Conservation (phyloP, 441 rosid species). For the Bocquillonia castaneifolia region DNA sequence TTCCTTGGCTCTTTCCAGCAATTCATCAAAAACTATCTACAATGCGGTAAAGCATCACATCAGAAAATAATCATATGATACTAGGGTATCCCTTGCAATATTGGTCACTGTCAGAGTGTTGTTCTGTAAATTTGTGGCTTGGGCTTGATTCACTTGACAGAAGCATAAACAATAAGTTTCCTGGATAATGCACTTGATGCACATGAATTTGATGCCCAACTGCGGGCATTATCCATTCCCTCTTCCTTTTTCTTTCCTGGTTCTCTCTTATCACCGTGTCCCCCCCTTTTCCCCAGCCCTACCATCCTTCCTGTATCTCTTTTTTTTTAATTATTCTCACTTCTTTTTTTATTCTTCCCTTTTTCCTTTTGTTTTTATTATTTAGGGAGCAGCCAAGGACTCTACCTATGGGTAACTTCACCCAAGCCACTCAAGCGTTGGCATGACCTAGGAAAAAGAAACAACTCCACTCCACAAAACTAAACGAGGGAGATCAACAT, state of each 20-base stretch:
- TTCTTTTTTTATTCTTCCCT: background rate
- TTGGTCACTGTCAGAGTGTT: background rate
- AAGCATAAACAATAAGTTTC: background rate
- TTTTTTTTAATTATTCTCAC: background rate
- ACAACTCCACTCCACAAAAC: background rate
- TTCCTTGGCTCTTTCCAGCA: conserved; percentile 81
- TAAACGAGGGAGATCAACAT: background rate
- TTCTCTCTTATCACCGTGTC: too few relatives aligned
- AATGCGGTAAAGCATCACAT: conserved; percentile 8
- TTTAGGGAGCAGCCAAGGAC: background rate
- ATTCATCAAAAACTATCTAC: conserved; percentile 79
- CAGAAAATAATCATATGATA: background rate
- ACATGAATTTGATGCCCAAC: background rate
- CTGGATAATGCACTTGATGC: background rate
- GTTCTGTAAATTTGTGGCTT: background rate
- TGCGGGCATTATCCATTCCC: background rate
- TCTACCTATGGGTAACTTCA: background rate
- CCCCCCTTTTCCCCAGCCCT: background rate
- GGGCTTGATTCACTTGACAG: background rate
- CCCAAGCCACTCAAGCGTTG: background rate
- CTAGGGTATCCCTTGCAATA: background rate
- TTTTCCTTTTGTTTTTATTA: background rate
- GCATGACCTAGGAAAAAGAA: background rate
- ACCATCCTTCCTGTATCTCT: background rate
- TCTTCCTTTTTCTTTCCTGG: background rate